Conservation (phyloP, 441 rosid species). For the Raphanus hybrid region DNA sequence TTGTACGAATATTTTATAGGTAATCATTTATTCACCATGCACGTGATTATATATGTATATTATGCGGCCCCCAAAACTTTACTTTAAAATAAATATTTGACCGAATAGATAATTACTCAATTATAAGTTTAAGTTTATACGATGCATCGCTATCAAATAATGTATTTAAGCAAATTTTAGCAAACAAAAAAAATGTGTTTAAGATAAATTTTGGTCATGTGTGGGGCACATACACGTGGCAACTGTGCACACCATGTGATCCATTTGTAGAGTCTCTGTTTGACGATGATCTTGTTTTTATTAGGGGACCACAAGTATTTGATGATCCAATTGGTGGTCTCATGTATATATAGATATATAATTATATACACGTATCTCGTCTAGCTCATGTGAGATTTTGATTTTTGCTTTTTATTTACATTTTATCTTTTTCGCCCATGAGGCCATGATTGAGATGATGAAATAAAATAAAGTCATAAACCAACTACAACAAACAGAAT, state of each 20-base stretch:
- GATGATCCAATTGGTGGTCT: conserved; percentile 21
- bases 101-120: neutral
- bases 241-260: conserved; percentile 23
- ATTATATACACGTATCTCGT: conserved; percentile 11
- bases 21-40: conserved; percentile 21
- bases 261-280: conserved; percentile 24
- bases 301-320: neutral
- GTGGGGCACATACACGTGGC: conserved; percentile 21
- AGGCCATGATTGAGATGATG: too few relatives aligned
- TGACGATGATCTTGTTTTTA: neutral
- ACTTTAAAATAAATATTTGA: conserved; percentile 5
- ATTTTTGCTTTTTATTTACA: neutral
- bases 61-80: conserved; percentile 15
- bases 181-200: too few relatives aligned
- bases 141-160: too few relatives aligned
- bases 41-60: conserved; percentile 23
- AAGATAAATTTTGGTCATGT: neutral
- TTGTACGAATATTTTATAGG: conserved; percentile 21
- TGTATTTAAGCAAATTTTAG: too few relatives aligned
- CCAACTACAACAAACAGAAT: neutral
- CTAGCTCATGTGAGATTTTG: conserved; percentile 28
- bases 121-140: too few relatives aligned
- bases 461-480: neutral
- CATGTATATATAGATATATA: neutral
- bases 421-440: too few relatives aligned